Percentiles rank a stretch among this genome's conserved stretches.
phyloP scores from a whole-genome alignment of 306 rosid species.

The Malus asiatica region DNA sequence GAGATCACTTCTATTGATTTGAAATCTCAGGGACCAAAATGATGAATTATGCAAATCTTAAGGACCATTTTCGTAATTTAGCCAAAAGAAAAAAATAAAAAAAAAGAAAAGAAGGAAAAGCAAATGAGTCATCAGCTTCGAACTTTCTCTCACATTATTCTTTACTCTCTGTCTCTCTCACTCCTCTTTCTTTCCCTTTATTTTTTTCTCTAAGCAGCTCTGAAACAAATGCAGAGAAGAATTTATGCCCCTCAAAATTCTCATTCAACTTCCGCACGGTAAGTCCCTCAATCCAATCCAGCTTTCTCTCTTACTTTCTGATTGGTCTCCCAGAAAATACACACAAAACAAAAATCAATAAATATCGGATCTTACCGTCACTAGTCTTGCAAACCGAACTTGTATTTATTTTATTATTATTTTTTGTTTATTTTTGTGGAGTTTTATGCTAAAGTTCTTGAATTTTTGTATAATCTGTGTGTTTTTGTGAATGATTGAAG shows the following conservation, averaged over 20 bases:
- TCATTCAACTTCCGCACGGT: constrained; percentile 34
- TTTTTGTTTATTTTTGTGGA: background rate
- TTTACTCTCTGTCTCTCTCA: background rate
- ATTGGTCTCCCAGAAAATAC: constrained; percentile 4
- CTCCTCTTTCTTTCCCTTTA: background rate
- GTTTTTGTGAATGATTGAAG: constrained; percentile 14
- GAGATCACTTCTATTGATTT: no score
- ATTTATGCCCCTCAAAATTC: constrained; percentile 16
- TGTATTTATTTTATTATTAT: background rate
- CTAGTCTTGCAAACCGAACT: background rate
- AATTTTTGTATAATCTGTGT: constrained; percentile 1
- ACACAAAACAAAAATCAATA: background rate
- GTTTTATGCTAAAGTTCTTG: background rate
- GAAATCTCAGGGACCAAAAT: no score
- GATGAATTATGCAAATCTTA: no score
- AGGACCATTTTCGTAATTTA: no score
- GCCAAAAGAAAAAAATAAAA: no score
- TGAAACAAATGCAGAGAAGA: constrained; percentile 51
- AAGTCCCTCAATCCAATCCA: constrained; percentile 21
- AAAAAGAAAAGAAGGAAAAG: background rate
- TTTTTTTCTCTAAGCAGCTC: background rate
- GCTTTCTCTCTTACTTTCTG: background rate
- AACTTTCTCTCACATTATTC: background rate
- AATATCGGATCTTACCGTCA: constrained; percentile 9
- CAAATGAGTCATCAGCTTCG: constrained; percentile 3